Base-by-base conservation (phyloP, 805 yeast species). In the Spathaspora passalidarum region DNA sequence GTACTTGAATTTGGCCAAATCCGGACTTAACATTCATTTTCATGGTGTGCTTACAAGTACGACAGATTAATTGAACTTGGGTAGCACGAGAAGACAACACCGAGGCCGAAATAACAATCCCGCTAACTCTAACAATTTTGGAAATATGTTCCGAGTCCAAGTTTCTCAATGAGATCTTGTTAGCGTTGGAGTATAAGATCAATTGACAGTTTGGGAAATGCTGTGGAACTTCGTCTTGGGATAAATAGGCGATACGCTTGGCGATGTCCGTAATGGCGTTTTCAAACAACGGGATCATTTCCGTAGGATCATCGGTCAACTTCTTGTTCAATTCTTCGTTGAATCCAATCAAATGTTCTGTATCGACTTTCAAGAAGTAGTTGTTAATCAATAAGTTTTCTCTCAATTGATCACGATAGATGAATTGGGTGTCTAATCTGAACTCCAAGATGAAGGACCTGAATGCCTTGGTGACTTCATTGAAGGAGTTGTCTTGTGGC, bases 81-180 rank as follows among this genome's bases (percentile, higher is more conserved):
- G 96, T 86, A 20, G 98, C 96, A 56, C 94, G 82, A 1, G 97
- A 90, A 26, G 86, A 75, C 46, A 94, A 75, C 22, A 95, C 91
- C 2, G 96, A 87, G 1, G 97, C 87, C 42, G 95, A 85, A 48
- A 94, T 92, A 55, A 94, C 79, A 56, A 94, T 94, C 23, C 99
- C 99, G 17, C 96, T 87, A 38, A 94, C 80, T 46, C 96, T 76
- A 29, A 94, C 92, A 45, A 94, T 85, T 62, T 89, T 88, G 20
- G 97, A 82, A 50, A 94, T 90, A 61, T 88, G 88, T 40, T 85
- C 88, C 1, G 97, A 84, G 61, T 86, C 92, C 47, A 94, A 73
- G 46, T 88, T 82, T 62, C 99, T 79, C 48, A 94, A 81, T 1
- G 92, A 75, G 3, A 84, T 75, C 48, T 81, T 80, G 47, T 81